Percentiles rank a stretch among this genome's conserved stretches.
phyloP scores from a whole-genome alignment of 257 asterid genomes.

The Gynochthodes officinalis region DNA sequence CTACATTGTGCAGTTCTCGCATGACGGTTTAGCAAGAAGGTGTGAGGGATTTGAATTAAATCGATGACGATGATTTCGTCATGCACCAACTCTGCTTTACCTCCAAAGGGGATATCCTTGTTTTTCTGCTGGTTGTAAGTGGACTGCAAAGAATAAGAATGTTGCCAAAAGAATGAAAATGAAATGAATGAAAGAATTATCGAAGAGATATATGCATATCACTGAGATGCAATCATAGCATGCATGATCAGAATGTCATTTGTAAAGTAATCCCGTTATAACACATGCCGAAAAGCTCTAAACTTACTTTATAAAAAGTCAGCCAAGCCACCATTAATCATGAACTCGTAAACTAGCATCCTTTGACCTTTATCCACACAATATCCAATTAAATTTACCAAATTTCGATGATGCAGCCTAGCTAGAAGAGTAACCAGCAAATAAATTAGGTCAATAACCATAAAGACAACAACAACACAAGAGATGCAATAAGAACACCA shows the following conservation, averaged over 20 bases:
- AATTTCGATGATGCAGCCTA: slow-evolving; percentile 87
- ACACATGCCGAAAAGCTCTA: neutral
- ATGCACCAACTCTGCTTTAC: too few species aligned
- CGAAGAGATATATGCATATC: neutral
- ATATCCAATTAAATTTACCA: slow-evolving; percentile 94
- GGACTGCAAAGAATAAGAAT: neutral
- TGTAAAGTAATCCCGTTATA: neutral
- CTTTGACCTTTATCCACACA: slow-evolving; percentile 91
- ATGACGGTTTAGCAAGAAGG: too few species aligned
- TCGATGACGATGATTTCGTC: too few species aligned
- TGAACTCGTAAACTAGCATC: slow-evolving; percentile 84
- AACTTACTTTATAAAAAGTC: slow-evolving; percentile 81
- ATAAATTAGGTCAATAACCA: neutral
- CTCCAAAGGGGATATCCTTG: too few species aligned
- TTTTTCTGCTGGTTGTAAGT: too few species aligned
- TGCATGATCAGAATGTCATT: neutral
- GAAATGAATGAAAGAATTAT: neutral
- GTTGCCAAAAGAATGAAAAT: neutral
- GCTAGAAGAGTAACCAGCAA: slow-evolving; percentile 91
- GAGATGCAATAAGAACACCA: slow-evolving; percentile 65
- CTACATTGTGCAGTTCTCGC: too few species aligned
- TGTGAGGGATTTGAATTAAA: too few species aligned
- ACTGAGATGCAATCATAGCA: neutral
- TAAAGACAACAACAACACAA: slow-evolving; percentile 35
- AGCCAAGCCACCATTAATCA: slow-evolving; percentile 97